These are phyloP conservation scores for Yarrowia sp. DNA, from an alignment of 805 yeast species.

Conservation along the genomic window DNA sequence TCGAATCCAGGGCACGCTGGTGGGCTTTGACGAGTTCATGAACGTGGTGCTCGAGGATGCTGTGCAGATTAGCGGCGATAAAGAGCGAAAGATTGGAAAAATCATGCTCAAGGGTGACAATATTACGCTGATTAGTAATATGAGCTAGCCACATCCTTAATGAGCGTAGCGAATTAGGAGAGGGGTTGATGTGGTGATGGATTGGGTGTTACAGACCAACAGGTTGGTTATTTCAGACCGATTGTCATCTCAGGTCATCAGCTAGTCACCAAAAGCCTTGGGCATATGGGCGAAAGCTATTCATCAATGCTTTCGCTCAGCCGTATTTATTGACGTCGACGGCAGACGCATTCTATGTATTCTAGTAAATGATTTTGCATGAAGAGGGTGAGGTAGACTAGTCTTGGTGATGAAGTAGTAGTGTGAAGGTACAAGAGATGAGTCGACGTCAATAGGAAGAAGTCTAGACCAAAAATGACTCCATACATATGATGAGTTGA, in stretches of 20 bases:
- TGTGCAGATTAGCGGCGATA: constrained; percentile 63
- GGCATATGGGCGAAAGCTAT: too few species aligned
- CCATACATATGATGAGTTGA: too few species aligned
- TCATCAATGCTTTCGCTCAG: not conserved
- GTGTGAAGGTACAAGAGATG: too few species aligned
- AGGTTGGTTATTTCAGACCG: too few species aligned
- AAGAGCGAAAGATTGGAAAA: constrained; percentile 57
- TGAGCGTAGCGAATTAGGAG: not conserved
- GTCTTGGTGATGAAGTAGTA: too few species aligned
- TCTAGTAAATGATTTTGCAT: constrained; percentile 35
- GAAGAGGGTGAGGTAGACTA: not conserved
- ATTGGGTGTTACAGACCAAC: too few species aligned
- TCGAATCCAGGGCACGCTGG: constrained; percentile 80
- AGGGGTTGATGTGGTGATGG: too few species aligned
- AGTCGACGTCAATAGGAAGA: too few species aligned
- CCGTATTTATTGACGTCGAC: constrained; percentile 31
- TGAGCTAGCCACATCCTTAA: constrained; percentile 27
- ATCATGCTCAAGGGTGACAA: constrained; percentile 92
- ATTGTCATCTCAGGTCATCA: too few species aligned
- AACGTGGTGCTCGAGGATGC: constrained; percentile 73
- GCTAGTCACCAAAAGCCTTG: too few species aligned
- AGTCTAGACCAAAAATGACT: too few species aligned
- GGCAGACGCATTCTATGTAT: constrained; percentile 32
- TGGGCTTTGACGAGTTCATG: constrained; percentile 98
- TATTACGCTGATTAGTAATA: constrained; percentile 70